Percentiles rank a stretch among this genome's conserved stretches.
These are phyloP conservation scores for Blastocystis sp. DNA, from an alignment of 352 stramenopile genomes.

Conservation along the genomic window DNA sequence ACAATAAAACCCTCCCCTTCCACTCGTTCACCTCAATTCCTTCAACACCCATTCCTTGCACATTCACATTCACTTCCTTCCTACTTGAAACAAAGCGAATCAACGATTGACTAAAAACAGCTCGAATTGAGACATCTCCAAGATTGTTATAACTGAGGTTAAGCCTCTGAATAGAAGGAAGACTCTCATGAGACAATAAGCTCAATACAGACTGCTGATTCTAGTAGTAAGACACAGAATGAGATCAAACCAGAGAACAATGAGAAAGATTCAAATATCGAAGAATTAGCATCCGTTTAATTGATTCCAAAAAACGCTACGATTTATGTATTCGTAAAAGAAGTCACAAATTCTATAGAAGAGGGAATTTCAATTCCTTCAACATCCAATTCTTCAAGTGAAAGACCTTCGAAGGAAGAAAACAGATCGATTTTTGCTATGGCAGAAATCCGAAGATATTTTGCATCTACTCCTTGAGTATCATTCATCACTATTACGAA, in stretches of 20 bases:
- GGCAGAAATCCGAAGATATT: background rate
- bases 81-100: background rate
- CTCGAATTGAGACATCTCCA: background rate
- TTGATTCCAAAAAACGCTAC: slow-evolving; percentile 3
- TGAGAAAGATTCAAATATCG: background rate
- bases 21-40: background rate
- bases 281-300: background rate
- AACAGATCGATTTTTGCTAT: background rate
- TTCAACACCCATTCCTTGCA: background rate
- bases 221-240: background rate
- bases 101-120: background rate
- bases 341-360: background rate
- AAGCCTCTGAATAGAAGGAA: background rate
- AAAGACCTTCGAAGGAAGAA: background rate
- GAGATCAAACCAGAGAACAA: background rate
- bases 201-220: background rate
- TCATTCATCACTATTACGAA: background rate
- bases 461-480: background rate
- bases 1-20: background rate
- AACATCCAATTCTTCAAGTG: background rate
- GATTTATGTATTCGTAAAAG: background rate
- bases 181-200: background rate
- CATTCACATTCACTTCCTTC: background rate
- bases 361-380: slow-evolving; percentile 11
- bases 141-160: slow-evolving; percentile 2